Percentiles rank a stretch among this genome's conserved stretches.
Evolutionary conservation across 1,284 basidiomycete genomes (phyloP).

Genomic region (Cerioporus squamosus): DNA sequence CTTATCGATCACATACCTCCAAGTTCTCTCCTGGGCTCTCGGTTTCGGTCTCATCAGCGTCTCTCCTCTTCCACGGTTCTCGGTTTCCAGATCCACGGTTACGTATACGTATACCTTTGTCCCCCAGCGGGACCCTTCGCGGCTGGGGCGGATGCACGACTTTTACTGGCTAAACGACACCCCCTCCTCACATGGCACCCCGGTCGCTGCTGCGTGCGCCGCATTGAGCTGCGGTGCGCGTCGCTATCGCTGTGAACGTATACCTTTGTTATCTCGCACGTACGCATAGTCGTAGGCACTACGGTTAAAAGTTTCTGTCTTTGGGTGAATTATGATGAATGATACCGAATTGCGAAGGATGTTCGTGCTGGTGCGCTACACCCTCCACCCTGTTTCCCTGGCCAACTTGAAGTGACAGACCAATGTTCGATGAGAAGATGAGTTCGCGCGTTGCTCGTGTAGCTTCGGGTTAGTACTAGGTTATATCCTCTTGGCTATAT

Average conservation of each 20-base stretch:
- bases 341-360: not conserved
- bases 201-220: not conserved
- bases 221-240: not conserved
- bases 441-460: too few species aligned
- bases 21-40: not conserved
- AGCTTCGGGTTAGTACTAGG: too few species aligned
- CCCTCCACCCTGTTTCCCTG: too few species aligned
- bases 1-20: not conserved
- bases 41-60: not conserved
- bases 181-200: not conserved
- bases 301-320: not conserved
- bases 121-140: not conserved
- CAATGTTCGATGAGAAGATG: too few species aligned
- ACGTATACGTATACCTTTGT: not conserved
- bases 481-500: too few species aligned
- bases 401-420: too few species aligned
- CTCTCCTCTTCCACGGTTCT: not conserved
- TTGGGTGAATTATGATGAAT: not conserved
- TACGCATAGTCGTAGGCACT: not conserved
- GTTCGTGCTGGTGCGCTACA: too few species aligned
- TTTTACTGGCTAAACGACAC: not conserved
- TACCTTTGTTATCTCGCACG: too few species aligned
- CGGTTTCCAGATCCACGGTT: not conserved
- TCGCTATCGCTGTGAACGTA: too few species aligned
- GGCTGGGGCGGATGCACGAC: not conserved